Conservation (phyloP, 2,329 filamentous ascomycete species). For the Helotiales sp. region DNA sequence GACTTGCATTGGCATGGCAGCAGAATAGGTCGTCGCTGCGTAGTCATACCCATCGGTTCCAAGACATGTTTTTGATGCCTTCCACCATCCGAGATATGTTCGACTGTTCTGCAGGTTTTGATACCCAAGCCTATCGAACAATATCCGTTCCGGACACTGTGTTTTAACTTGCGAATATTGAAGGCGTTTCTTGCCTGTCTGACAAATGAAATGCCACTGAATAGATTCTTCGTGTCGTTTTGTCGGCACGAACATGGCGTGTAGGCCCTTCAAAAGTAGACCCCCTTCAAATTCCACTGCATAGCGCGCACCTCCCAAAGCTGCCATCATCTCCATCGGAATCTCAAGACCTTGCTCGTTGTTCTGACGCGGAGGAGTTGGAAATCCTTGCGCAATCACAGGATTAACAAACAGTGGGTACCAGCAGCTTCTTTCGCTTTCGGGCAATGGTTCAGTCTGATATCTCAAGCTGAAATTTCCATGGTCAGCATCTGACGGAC, state of each 20-base stretch:
- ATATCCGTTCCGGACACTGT: neutral
- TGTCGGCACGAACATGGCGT: constrained; percentile 17
- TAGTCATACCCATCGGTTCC: constrained; percentile 11
- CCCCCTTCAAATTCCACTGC: constrained; percentile 15
- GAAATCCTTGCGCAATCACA: constrained; percentile 16
- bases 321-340: constrained; percentile 27
- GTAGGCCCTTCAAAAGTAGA: constrained; percentile 26
- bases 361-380: constrained; percentile 9
- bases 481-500: neutral
- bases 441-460: neutral
- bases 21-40: constrained; percentile 1
- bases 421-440: constrained; percentile 10
- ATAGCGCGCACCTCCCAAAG: constrained; percentile 12
- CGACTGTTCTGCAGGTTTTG: neutral
- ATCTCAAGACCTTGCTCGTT: constrained; percentile 24
- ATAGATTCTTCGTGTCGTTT: constrained; percentile 5
- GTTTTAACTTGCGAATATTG: constrained; percentile 4
- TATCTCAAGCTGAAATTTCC: neutral
- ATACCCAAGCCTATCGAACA: constrained; percentile 1
- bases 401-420: constrained; percentile 15
- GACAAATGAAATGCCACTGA: constrained; percentile 27
- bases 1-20: neutral
- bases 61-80: constrained; percentile 9
- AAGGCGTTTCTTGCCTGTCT: constrained; percentile 8
- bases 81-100: constrained; percentile 21